Percentiles rank a stretch among this genome's conserved stretches.
phyloP scores from a whole-genome alignment of 2,329 filamentous ascomycete species.

The Ceratocystis albifundus region DNA sequence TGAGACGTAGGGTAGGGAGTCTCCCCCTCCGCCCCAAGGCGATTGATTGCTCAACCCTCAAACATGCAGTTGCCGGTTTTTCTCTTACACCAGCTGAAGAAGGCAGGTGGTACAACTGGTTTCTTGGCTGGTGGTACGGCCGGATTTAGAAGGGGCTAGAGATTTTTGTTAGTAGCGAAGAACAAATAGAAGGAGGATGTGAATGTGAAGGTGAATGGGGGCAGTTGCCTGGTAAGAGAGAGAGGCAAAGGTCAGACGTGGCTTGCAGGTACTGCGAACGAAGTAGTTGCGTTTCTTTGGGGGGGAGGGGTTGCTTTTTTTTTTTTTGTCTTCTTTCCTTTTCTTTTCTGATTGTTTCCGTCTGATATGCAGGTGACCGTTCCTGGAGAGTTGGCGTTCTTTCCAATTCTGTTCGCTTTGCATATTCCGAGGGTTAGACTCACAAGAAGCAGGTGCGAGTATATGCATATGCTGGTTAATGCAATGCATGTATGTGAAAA shows the following conservation, averaged over 20 bases:
- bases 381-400: neutral
- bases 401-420: neutral
- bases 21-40: no score
- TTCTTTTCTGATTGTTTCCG: neutral
- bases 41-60: neutral
- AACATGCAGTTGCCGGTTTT: constrained; percentile 3
- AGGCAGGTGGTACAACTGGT: neutral
- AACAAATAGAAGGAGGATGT: neutral
- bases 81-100: neutral
- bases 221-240: neutral
- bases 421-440: neutral
- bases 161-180: neutral
- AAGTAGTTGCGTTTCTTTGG: neutral
- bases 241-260: neutral
- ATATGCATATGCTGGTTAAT: constrained; percentile 1
- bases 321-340: neutral
- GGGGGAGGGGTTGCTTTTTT: no score
- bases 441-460: neutral
- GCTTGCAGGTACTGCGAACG: constrained; percentile 3
- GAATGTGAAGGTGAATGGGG: neutral
- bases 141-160: neutral
- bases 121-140: neutral
- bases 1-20: neutral
- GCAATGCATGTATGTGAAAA: neutral
- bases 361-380: neutral